Base-by-base conservation (phyloP, 2,329 filamentous ascomycete species). In the Penicillium griseofulvum region DNA sequence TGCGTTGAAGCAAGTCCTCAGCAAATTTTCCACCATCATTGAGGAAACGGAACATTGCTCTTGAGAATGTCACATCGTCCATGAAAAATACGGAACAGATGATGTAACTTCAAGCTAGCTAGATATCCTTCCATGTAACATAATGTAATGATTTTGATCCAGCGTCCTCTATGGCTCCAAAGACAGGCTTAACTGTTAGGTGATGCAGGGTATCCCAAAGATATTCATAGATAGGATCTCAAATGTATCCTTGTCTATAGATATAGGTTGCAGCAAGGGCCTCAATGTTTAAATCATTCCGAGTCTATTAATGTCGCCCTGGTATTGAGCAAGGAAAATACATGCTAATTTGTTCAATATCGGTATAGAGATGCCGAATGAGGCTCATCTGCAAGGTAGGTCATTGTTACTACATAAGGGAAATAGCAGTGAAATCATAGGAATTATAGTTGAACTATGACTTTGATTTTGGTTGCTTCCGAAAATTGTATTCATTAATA, bases 1-100 rank as follows among this genome's bases (percentile, higher is more conserved):
- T 1, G 89, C 89, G 5, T 79, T 96, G 54, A 95, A 95, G 71
- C 88, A 92, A 65, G 90, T 96, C 0, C 78, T 96, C 12, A 90
- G 88, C 68, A 91, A 81, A 50, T 85, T 91, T 68, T 84, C 88
- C 4, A 91, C 91, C 0, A 95, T 94, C 29, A 84, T 82, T 0
- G 90, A 93, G 68, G 89, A 91, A 69, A 41, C 42, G 1, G 61
- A 65, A 26, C 39, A 22, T 26, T 45, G 37, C 24, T 8, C 39
- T 7, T 47, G 11, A 36, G 26, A 14, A 17, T n/a, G 12, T 24
- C 8, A 8, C 12, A 19, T 17, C 19, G 8, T 49, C 5, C 11
- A 11, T 39, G 3, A 28, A 16, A 49, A 9, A 19, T 5, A 19
- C 8, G 22, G n/a, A 16, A 34, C 17, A n/a, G 46, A 39, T 8